Conservation (phyloP, 1,139 yeast genomes). For the Geotrichum histeridarum region DNA sequence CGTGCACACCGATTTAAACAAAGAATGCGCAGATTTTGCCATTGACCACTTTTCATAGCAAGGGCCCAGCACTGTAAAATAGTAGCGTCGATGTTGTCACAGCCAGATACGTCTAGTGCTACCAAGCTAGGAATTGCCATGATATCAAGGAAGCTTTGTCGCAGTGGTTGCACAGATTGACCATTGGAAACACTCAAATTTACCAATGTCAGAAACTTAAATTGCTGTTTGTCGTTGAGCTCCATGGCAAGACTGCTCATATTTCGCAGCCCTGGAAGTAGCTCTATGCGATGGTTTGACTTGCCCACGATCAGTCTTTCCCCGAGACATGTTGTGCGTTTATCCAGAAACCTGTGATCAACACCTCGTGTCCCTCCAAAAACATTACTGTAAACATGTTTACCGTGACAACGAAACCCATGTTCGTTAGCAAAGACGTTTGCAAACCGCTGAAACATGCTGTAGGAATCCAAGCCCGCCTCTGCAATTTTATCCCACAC, state of each 20-base stretch:
- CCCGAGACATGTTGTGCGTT: slow-evolving; percentile 8
- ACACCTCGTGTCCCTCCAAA: neutral
- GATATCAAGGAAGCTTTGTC: slow-evolving; percentile 20
- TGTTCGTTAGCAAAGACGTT: slow-evolving; percentile 22
- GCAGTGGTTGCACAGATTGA: slow-evolving; percentile 2
- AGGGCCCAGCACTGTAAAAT: slow-evolving; percentile 25
- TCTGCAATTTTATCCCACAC: slow-evolving; percentile 28
- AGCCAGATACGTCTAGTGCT: slow-evolving; percentile 27
- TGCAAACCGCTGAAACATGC: slow-evolving; percentile 26
- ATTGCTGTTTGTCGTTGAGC: slow-evolving; percentile 6
- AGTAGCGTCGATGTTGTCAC: slow-evolving; percentile 17
- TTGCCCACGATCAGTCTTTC: slow-evolving; percentile 14
- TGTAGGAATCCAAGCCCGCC: slow-evolving; percentile 28
- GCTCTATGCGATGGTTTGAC: slow-evolving; percentile 20
- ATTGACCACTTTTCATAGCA: slow-evolving; percentile 25
- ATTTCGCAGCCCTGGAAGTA: slow-evolving; percentile 10
- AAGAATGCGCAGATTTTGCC: slow-evolving; percentile 23
- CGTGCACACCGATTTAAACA: slow-evolving; percentile 15
- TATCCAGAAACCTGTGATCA: neutral
- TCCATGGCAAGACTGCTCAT: slow-evolving; percentile 17
- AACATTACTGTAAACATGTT: slow-evolving; percentile 7
- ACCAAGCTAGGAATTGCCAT: slow-evolving; percentile 22
- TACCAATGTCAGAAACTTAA: slow-evolving; percentile 22
- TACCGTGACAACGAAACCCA: slow-evolving; percentile 26
- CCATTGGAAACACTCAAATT: slow-evolving; percentile 19